Percentiles rank a stretch among this genome's conserved stretches.
These are phyloP conservation scores for Anthracocystis panici-leucophaei DNA, from an alignment of 1,284 basidiomycete genomes.

Conservation along the genomic window DNA sequence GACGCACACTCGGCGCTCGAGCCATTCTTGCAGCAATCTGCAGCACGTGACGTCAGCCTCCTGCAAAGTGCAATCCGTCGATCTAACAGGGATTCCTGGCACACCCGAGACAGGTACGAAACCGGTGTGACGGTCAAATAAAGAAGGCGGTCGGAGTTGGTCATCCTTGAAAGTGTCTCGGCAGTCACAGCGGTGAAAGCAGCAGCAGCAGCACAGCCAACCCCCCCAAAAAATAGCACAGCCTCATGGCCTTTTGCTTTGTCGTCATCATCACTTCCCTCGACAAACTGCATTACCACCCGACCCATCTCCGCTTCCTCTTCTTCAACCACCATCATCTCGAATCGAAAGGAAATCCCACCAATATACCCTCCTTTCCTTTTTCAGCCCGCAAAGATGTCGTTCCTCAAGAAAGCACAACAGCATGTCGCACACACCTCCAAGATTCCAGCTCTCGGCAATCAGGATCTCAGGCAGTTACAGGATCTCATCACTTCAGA, in stretches of 20 bases:
- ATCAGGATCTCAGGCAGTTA: slow-evolving; percentile 82
- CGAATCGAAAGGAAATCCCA: neutral
- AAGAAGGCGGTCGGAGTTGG: too few species aligned
- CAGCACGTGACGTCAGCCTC: slow-evolving; percentile 36
- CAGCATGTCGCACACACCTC: slow-evolving; percentile 81
- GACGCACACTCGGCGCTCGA: slow-evolving; percentile 24
- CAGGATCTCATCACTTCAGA: slow-evolving; percentile 91
- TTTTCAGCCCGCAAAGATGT: slow-evolving; percentile 41
- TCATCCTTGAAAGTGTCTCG: too few species aligned
- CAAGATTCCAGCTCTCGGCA: slow-evolving; percentile 78
- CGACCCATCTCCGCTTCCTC: neutral
- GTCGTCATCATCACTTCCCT: too few species aligned
- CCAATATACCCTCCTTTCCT: neutral
- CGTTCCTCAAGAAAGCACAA: slow-evolving; percentile 65
- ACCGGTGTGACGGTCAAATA: too few species aligned
- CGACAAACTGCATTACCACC: too few species aligned
- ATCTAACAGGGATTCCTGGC: slow-evolving; percentile 7
- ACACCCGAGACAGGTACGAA: neutral
- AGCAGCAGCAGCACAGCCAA: too few species aligned
- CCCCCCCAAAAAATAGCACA: too few species aligned
- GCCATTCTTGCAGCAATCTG: slow-evolving; percentile 22
- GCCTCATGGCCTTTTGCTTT: too few species aligned
- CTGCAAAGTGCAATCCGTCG: neutral
- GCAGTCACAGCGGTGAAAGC: too few species aligned
- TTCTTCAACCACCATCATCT: neutral